A percentile compares a stretch with the other conserved stretches of the same genome.
These are phyloP conservation scores for Chlorella sp. DNA, from an alignment of 139 green algal species.

Conservation along the genomic window DNA sequence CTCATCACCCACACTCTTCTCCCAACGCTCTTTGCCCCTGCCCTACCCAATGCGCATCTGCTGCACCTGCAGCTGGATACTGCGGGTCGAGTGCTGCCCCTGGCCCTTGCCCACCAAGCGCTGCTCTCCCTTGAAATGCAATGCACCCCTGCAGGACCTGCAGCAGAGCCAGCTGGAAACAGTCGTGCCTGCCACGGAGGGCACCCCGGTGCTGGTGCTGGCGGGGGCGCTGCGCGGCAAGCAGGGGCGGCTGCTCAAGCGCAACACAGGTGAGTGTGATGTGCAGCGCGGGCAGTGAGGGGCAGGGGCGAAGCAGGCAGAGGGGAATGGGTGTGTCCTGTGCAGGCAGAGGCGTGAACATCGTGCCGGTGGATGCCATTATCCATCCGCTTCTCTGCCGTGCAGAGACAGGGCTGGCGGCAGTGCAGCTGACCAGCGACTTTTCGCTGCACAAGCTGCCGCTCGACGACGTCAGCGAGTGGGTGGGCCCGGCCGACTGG, in stretches of 20 bases:
- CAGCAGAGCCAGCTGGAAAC: slow-evolving; percentile 78
- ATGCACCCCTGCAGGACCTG: slow-evolving; percentile 59
- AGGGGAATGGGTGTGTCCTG: too few relatives aligned
- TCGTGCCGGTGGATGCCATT: too few relatives aligned
- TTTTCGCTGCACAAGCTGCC: slow-evolving; percentile 68
- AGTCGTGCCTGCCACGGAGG: slow-evolving; percentile 74
- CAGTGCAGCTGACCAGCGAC: slow-evolving; percentile 77
- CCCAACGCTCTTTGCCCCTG: too few relatives aligned
- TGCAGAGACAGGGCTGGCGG: slow-evolving; percentile 55
- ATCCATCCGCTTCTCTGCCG: neutral
- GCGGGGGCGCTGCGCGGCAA: slow-evolving; percentile 61
- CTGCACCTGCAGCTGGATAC: too few relatives aligned
- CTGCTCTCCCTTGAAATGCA: too few relatives aligned
- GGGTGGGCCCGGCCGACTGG: slow-evolving; percentile 43
- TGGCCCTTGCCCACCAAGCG: too few relatives aligned
- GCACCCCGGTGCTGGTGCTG: slow-evolving; percentile 73
- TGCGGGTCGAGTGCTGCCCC: too few relatives aligned
- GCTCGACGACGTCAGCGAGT: slow-evolving; percentile 80
- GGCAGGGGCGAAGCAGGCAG: too few relatives aligned
- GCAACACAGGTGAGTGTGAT: slow-evolving; percentile 20
- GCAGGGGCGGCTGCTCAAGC: slow-evolving; percentile 64
- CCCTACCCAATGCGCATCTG: too few relatives aligned
- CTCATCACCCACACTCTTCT: too few relatives aligned
- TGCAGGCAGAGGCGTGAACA: too few relatives aligned
- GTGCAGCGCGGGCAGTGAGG: neutral